A percentile compares a stretch with the other conserved stretches of the same genome.
Evolutionary conservation across 1,284 basidiomycete species (phyloP).

Genomic region (Melanopsichium pennsylvanicum): DNA sequence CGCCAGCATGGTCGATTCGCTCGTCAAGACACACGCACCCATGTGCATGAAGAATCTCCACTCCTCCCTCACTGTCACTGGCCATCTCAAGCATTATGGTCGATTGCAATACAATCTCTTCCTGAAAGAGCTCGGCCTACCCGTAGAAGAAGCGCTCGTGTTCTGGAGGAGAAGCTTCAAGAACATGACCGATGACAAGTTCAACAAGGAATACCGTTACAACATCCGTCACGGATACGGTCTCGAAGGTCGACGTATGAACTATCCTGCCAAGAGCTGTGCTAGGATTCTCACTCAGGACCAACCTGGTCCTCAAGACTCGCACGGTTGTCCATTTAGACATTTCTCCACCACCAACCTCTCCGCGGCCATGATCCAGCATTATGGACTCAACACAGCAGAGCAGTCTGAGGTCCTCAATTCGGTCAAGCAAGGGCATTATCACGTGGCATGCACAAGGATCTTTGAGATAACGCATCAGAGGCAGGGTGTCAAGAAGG

Average conservation of each 20-base stretch:
- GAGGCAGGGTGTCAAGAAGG: conserved; percentile 78
- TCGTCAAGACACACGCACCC: conserved; percentile 89
- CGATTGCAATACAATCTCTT: conserved; percentile 92
- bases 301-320: conserved; percentile 77
- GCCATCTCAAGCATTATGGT: conserved; percentile 91
- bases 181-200: conserved; percentile 84
- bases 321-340: conserved; percentile 93
- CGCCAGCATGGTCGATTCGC: conserved; percentile 90
- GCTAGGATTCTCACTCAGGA: conserved; percentile 84
- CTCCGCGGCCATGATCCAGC: conserved; percentile 76
- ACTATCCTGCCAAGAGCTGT: conserved; percentile 94
- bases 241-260: conserved; percentile 89
- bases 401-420: conserved; percentile 88
- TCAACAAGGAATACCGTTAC: conserved; percentile 97
- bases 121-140: conserved; percentile 85
- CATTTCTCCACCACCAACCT: conserved; percentile 88
- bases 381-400: conserved; percentile 75
- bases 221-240: conserved; percentile 97
- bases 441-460: conserved; percentile 94
- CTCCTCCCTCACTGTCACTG: conserved; percentile 77
- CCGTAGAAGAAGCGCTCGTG: conserved; percentile 89
- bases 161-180: conserved; percentile 92
- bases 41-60: conserved; percentile 94
- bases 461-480: conserved; percentile 93
- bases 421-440: conserved; percentile 82